Base-by-base conservation (phyloP, 805 yeast species). In the Wickerhamiella azymoides region DNA sequence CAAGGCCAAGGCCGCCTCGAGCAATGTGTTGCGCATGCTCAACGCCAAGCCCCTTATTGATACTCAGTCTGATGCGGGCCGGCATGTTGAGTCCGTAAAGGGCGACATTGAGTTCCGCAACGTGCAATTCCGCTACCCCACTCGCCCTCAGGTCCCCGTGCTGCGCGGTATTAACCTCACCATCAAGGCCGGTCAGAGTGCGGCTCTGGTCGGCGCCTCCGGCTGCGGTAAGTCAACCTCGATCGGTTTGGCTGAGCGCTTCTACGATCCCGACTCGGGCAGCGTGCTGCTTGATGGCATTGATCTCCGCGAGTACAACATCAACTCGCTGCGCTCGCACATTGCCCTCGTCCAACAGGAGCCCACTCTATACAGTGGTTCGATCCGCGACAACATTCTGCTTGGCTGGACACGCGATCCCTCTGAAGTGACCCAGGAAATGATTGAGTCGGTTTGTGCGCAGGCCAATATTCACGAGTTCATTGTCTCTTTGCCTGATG, bases 121-220 rank as follows among this genome's bases (percentile, higher is more conserved):
- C 50, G 77, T 88, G 4, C 59, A 63, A 5, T 89, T 85, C 61
- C 55, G 71, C 3, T 89, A 86, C 60, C 77, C 81, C 2, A 64
- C 79, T 2, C 71, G 92, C 48, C 70, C 71, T 0, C 64, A 67
- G 11, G 68, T 66, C 1, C 61, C 63, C 5, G 76, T 76, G 0
- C 57, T 89, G 26, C 63, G 71, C 1, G 63, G 76, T 27, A 64
- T 83, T 2, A 62, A 62, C 39, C 52, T 81, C 11, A 53, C 56
- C 1, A 66, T 86, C 36, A 60, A 69, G 13, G 57, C 70, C 9
- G 71, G 74, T 1, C 64, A 69, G 47, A 62, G 74, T 30, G 77
- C 79, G 10, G 92, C 78, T 45, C 63, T 89, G 5, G 79, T 89
- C 5, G 81, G 80, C 2, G 71, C 80, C 1, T 73, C 79, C 1